Evolutionary conservation across 768 basidiomycete genomes (phyloP).

Genomic region (Agrocybe praecox): DNA sequence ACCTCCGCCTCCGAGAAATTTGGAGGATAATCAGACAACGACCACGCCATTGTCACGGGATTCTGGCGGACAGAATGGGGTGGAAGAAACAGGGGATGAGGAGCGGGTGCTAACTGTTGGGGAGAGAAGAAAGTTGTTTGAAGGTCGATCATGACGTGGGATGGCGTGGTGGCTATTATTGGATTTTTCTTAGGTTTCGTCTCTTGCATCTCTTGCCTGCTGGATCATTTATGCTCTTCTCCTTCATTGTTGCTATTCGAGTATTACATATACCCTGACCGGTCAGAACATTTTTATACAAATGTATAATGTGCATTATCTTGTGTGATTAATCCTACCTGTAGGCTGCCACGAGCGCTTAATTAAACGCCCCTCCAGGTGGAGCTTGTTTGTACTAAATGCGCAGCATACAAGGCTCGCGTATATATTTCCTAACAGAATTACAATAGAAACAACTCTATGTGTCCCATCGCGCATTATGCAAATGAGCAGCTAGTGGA

Average conservation of each 20-base stretch:
- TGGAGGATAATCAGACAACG: not conserved
- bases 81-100: conserved; percentile 20
- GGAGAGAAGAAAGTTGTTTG: conserved; percentile 23
- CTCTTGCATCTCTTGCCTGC: not conserved
- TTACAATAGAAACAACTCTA: not conserved
- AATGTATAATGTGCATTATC: too few species aligned
- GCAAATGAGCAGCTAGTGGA: conserved; percentile 8
- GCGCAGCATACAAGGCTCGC: too few species aligned
- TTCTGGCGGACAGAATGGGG: not conserved
- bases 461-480: conserved; percentile 8
- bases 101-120: conserved; percentile 17
- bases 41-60: not conserved
- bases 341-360: not conserved
- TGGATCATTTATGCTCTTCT: not conserved
- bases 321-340: too few species aligned
- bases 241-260: not conserved
- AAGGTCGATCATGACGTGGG: conserved; percentile 10
- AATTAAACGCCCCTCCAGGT: not conserved
- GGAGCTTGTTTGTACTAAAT: not conserved
- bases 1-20: not conserved
- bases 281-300: not conserved
- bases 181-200: conserved; percentile 1
- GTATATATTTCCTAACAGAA: not conserved
- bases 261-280: not conserved
- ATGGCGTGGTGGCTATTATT: not conserved